Base-by-base conservation (phyloP, 2,329 filamentous ascomycete genomes). In the Elsinoe necatrix region DNA sequence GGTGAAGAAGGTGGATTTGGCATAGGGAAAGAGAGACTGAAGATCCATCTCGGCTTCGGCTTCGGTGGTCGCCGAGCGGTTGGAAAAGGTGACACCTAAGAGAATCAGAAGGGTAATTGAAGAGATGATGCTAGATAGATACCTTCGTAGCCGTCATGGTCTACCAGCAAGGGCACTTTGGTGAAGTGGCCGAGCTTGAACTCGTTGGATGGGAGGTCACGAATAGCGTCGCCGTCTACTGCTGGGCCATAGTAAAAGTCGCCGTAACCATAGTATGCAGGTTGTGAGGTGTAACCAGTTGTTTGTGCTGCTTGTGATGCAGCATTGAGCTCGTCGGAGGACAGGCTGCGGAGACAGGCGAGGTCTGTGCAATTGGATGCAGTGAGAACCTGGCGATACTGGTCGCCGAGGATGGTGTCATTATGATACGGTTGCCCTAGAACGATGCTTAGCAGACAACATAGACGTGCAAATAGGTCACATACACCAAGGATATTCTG, bases 241-340 rank as follows among this genome's bases (percentile, higher is more conserved):
- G 72, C 69, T 0, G 73, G 72, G 4, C 70, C 63, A 56, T 69
- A 75, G 45, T 70, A 71, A 57, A 71, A 73, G n/a, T 68, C 69
- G 3, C 72, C 72, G 52, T 71, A 73, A 1, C 63, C 67, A 51
- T 67, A 67, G 41, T 60, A 5, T 42, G 54, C 20, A 59, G 55
- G 21, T 56, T 58, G 18, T 29, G 34, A 41, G n/a, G 20, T 23
- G 43, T 65, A 68, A 8, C 58, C 64, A 2, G 42, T 57, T 7
- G 54, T 57, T 35, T 64, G 62, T 7, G 61, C 61, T 5, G 57
- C 57, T 48, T 68, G 63, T 12, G 63, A 63, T 2, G 63, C 62
- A 6, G 54, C 54, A 56, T 58, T 61, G 16, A 66, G 54, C 4
- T 25, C 21, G 18, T 57, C 35, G 9, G 54, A 56, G 41, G 56